A percentile compares a stretch with the other conserved stretches of the same genome.
Conservation (phyloP, 768 basidiomycete species). For the Boletus vermiculosoides region DNA sequence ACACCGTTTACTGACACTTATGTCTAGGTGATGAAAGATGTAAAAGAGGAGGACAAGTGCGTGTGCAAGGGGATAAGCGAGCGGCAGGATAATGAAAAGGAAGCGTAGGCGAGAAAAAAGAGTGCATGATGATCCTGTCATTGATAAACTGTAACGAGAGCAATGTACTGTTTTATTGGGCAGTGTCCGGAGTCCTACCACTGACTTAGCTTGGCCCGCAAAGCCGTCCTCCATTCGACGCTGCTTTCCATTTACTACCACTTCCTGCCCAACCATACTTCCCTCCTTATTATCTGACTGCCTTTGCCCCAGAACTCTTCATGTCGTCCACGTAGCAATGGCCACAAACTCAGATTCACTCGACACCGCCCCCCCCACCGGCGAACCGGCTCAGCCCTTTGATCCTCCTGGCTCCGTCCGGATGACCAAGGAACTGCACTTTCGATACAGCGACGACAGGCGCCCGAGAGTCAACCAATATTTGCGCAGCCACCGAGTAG, state of each 20-base stretch:
- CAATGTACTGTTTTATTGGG: conserved; percentile 21
- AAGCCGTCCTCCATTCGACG: conserved; percentile 15
- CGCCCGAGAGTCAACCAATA: conserved; percentile 81
- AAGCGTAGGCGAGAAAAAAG: conserved; percentile 9
- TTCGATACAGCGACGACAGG: conserved; percentile 40
- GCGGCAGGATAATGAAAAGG: conserved; percentile 10
- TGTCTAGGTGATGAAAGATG: conserved; percentile 46
- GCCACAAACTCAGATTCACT: conserved; percentile 25
- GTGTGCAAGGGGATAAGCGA: conserved; percentile 29
- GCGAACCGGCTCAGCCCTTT: conserved; percentile 35
- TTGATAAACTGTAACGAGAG: conserved; percentile 9
- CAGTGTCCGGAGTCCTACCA: conserved; percentile 31
- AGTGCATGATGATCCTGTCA: conserved; percentile 11
- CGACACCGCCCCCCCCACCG: conserved; percentile 34
- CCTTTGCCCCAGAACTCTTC: conserved; percentile 14
- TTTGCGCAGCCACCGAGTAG: conserved; percentile 69
- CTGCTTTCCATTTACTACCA: conserved; percentile 25
- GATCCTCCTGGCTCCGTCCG: conserved; percentile 46
- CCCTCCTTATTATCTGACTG: conserved; percentile 11
- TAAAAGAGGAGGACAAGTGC: conserved; percentile 52
- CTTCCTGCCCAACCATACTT: conserved; percentile 24
- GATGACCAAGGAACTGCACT: conserved; percentile 46
- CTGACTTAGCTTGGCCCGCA: conserved; percentile 12
- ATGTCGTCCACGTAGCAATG: conserved; percentile 31
- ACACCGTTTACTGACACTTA: conserved; percentile 26